Evolutionary conservation across 805 yeast species (phyloP).

Genomic region (Ogataea minuta): DNA sequence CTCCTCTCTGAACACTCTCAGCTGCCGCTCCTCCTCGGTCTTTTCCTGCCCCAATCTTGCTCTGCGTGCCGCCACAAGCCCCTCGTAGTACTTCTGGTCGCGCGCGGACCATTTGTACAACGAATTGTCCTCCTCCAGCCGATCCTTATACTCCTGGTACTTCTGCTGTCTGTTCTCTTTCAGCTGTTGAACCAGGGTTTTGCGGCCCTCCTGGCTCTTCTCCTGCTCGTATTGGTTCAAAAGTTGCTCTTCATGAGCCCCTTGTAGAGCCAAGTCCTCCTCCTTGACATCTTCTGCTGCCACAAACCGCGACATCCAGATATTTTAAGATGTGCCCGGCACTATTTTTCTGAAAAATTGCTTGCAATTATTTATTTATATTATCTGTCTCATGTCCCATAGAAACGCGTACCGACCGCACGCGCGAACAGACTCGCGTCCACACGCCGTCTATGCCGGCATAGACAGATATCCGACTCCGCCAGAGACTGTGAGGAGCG

Average conservation of each 20-base stretch:
- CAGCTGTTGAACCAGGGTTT: conserved; percentile 42
- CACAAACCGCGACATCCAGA: conserved; percentile 20
- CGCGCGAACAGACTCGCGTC: background rate
- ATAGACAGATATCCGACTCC: conserved; percentile 5
- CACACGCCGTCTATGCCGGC: background rate
- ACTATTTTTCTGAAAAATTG: conserved; percentile 3
- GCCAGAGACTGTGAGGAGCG: conserved; percentile 4
- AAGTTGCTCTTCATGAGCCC: conserved; percentile 15
- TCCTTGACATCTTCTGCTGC: conserved; percentile 22
- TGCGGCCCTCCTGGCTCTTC: conserved; percentile 31
- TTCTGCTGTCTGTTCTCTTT: conserved; percentile 35
- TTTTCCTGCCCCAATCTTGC: conserved; percentile 13
- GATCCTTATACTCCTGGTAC: conserved; percentile 31
- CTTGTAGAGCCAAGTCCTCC: conserved; percentile 20
- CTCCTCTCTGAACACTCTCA: conserved; percentile 25
- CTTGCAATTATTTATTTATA: conserved; percentile 1
- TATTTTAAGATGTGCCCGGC: conserved; percentile 2
- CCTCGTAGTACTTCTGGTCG: conserved; percentile 37
- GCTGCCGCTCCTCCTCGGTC: conserved; percentile 17
- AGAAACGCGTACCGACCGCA: conserved; percentile 8
- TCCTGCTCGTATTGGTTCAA: conserved; percentile 20
- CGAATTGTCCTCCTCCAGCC: conserved; percentile 38
- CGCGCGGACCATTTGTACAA: conserved; percentile 40
- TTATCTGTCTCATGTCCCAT: conserved; percentile 7
- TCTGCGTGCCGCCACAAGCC: conserved; percentile 24